phyloP scores from a whole-genome alignment of 345 rosid species.

The Boechera retrofracta region DNA sequence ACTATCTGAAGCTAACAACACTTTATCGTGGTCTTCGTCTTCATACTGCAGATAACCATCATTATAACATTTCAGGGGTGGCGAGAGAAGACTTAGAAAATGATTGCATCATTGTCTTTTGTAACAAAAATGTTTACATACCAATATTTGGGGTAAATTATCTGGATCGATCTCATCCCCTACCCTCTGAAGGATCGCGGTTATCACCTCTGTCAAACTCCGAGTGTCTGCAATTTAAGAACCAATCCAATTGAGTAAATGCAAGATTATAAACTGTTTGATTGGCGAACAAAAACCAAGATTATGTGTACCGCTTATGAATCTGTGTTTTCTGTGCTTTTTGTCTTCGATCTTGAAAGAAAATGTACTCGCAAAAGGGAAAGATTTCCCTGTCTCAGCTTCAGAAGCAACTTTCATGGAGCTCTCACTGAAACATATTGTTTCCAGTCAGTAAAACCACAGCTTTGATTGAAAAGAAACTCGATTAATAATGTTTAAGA shows the following conservation, averaged over 20 bases:
- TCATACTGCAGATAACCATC: slow-evolving; percentile 67
- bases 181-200: slow-evolving; percentile 85
- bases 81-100: not conserved
- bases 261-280: slow-evolving; percentile 6
- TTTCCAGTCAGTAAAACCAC: slow-evolving; percentile 30
- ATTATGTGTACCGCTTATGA: slow-evolving; percentile 68
- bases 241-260: slow-evolving; percentile 32
- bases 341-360: slow-evolving; percentile 88
- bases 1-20: slow-evolving; percentile 78
- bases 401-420: slow-evolving; percentile 85
- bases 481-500: slow-evolving; percentile 16
- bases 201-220: slow-evolving; percentile 76
- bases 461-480: slow-evolving; percentile 23
- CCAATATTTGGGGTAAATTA: slow-evolving; percentile 88
- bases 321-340: slow-evolving; percentile 89
- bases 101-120: not conserved
- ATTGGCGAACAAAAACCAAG: slow-evolving; percentile 15
- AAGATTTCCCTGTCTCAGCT: slow-evolving; percentile 70
- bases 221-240: slow-evolving; percentile 61
- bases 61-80: slow-evolving; percentile 25
- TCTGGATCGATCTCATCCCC: slow-evolving; percentile 83
- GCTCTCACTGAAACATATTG: slow-evolving; percentile 65
- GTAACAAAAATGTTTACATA: slow-evolving; percentile 33
- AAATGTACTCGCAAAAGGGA: slow-evolving; percentile 61
- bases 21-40: slow-evolving; percentile 96